These are phyloP conservation scores for Hibiscus trionum DNA, from an alignment of 345 rosid species.

Conservation along the genomic window DNA sequence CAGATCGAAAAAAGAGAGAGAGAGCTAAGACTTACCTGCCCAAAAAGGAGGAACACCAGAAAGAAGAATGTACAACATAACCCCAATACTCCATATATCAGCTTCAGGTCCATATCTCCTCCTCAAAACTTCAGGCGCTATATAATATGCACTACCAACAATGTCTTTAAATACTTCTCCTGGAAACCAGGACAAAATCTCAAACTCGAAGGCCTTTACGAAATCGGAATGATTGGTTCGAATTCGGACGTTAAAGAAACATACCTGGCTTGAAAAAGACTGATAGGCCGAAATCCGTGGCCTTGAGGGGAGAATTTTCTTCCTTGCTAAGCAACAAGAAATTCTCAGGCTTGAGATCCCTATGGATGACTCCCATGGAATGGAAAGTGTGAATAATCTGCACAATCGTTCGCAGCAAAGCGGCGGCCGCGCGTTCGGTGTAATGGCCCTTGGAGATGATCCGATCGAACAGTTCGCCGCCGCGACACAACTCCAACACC, in stretches of 20 bases:
- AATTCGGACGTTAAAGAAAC: too few species aligned
- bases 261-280: constrained; percentile 76
- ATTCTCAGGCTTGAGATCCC: constrained; percentile 94
- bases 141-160: constrained; percentile 93
- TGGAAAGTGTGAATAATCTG: constrained; percentile 84
- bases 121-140: constrained; percentile 91
- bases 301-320: constrained; percentile 83
- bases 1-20: too few species aligned
- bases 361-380: constrained; percentile 89
- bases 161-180: constrained; percentile 85
- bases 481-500: constrained; percentile 92
- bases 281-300: constrained; percentile 83
- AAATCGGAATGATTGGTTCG: too few species aligned
- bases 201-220: too few species aligned
- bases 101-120: constrained; percentile 88
- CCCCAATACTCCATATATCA: constrained; percentile 92
- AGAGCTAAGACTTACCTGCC: constrained; percentile 40
- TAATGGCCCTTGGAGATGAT: constrained; percentile 91
- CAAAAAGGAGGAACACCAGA: constrained; percentile 93
- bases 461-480: constrained; percentile 84
- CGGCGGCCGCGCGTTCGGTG: constrained; percentile 82
- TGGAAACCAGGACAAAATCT: constrained; percentile 8
- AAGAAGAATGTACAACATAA: constrained; percentile 83
- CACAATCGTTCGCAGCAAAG: constrained; percentile 68
- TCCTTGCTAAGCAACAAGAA: constrained; percentile 68